Conservation (phyloP, 140 eudicot genomes). For the Senecio squalidus region DNA sequence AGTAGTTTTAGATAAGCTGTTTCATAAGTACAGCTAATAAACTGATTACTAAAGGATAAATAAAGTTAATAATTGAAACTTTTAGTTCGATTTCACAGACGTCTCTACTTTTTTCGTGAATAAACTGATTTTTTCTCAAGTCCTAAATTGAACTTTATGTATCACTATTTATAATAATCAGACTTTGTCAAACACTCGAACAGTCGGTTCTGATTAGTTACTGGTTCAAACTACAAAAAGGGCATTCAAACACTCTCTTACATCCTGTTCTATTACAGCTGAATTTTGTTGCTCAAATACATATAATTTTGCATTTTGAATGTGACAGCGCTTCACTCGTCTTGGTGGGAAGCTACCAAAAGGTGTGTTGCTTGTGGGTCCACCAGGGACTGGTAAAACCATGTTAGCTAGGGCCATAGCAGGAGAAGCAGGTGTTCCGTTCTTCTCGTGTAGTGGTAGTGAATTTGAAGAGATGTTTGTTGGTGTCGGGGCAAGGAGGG, state of each 20-base stretch:
- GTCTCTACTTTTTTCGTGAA: too few species aligned
- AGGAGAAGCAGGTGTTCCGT: conserved; percentile 96
- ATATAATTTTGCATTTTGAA: neutral
- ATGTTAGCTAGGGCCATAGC: conserved; percentile 97
- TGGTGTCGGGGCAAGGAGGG: conserved; percentile 97
- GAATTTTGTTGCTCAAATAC: neutral
- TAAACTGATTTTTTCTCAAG: too few species aligned
- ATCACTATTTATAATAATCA: too few species aligned
- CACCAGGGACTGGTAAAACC: conserved; percentile 98
- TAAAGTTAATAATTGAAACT: too few species aligned
- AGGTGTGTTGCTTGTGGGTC: conserved; percentile 95
- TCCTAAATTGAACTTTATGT: too few species aligned
- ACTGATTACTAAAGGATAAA: neutral
- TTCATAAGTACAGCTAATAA: neutral
- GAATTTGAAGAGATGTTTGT: conserved; percentile 99
- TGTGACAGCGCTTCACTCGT: conserved; percentile 62
- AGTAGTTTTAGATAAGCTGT: neutral
- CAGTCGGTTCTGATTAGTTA: too few species aligned
- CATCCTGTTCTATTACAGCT: neutral
- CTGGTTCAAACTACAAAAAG: neutral
- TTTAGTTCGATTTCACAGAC: too few species aligned
- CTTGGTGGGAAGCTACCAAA: conserved; percentile 98
- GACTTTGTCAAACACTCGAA: too few species aligned
- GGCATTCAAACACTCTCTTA: neutral
- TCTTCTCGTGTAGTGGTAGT: conserved; percentile 86